Evolutionary conservation across 2,329 filamentous ascomycete species (phyloP), one percentile per base, ranked within the genome.

Genomic region (Aureobasidium vineae): DNA sequence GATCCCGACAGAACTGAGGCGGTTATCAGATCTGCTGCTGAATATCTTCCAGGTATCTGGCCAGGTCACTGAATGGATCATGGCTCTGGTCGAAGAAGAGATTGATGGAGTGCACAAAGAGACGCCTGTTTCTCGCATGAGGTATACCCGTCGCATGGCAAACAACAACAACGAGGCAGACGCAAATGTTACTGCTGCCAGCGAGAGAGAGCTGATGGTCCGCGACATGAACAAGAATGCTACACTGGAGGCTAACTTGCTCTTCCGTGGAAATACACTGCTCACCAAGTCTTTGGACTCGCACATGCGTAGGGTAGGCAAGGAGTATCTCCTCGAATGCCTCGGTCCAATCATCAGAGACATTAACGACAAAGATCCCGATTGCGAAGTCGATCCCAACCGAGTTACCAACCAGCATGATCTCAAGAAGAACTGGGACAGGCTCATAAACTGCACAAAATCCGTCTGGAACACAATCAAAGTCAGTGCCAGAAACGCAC

Each of bases 31-130:
- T 74, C 88, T 90, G 33, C 86, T 98, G 43, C 80, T 98, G 69
- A 96, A 98, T 75, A 96, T 99, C 63, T 99, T 94, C 73, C 95
- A 99, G 74, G 93, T 96, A 3, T 94, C 92, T 2, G 92, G 91
- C 0, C 86, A 86, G 43, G 90, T 91, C 2, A 85, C 85, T 50
- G 92, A 97, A 67, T 99, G 95, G 95, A 84, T 99, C 26, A 95
- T 92, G 82, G 88, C 91, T 2, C 81, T 99, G 47, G 91, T 97
- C 0, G 95, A 99, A 77, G 94, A 98, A 74, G 95, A 99, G 77
- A 98, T 99, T 66, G 95, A 98, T 73, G 94, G 94, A 0, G 88
- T 95, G 21, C 87, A 92, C 65, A 96, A 89, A 74, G 92, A 97
- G 71, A 87, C 88, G 16, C 86, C 89, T 0, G 85, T 89, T 69